phyloP scores from a whole-genome alignment of 129 eudicot species.

The Kitagawia praeruptora region DNA sequence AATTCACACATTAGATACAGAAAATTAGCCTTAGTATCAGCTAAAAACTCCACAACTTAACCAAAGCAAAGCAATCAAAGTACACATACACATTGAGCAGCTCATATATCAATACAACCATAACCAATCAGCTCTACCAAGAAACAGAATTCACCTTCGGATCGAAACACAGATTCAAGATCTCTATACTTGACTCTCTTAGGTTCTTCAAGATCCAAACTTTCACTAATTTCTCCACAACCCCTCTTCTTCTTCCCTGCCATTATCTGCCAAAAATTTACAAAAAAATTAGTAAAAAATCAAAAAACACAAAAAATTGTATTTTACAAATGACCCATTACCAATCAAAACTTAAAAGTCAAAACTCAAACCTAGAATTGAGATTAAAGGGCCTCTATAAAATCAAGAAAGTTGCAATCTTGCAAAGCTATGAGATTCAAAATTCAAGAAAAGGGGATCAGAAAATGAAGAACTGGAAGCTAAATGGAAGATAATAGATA shows the following conservation, averaged over 20 bases:
- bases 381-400: neutral
- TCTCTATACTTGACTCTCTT: slow-evolving; percentile 56
- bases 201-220: slow-evolving; percentile 21
- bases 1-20: neutral
- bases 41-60: neutral
- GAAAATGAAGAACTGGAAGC: neutral
- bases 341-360: neutral
- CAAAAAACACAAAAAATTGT: neutral
- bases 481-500: neutral
- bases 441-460: slow-evolving; percentile 1
- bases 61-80: neutral
- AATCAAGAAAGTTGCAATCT: neutral
- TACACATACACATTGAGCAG: neutral
- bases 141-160: slow-evolving; percentile 40
- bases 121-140: neutral
- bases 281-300: neutral
- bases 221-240: slow-evolving; percentile 30
- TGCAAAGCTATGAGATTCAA: neutral
- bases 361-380: neutral
- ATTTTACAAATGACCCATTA: neutral
- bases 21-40: neutral
- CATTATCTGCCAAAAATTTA: slow-evolving; percentile 16
- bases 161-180: slow-evolving; percentile 48
- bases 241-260: slow-evolving; percentile 52
- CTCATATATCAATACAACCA: slow-evolving; percentile 5